These are phyloP conservation scores for Tylopilus vinaceipallidus DNA, from an alignment of 768 basidiomycete genomes.

Conservation along the genomic window DNA sequence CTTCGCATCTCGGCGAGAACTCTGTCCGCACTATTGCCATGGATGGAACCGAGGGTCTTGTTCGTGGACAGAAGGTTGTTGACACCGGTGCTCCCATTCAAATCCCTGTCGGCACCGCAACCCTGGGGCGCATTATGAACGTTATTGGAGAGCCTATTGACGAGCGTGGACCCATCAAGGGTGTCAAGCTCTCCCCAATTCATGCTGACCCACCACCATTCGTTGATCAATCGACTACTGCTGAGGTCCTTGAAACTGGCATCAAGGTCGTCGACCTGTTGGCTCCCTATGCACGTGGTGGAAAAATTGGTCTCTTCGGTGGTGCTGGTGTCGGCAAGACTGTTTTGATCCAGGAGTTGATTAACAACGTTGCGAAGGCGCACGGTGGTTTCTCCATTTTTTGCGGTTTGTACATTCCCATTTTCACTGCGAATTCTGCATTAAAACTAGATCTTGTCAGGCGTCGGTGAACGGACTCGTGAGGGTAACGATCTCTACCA, in stretches of 20 bases:
- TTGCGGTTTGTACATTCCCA: constrained; percentile 56
- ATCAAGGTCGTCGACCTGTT: constrained; percentile 99
- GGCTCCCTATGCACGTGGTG: constrained; percentile 99
- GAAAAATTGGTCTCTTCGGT: constrained; percentile 99
- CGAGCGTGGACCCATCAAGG: constrained; percentile 98
- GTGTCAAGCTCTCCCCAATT: constrained; percentile 88
- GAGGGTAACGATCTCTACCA: constrained; percentile 99
- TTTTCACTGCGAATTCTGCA: background rate
- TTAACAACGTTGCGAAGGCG: constrained; percentile 99
- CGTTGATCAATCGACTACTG: constrained; percentile 98
- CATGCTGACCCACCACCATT: constrained; percentile 97
- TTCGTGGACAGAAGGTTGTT: constrained; percentile 95
- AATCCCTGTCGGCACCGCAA: constrained; percentile 93
- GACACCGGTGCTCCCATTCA: constrained; percentile 96
- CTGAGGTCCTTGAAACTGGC: constrained; percentile 98
- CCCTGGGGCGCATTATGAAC: constrained; percentile 99
- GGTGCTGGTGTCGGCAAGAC: constrained; percentile 99
- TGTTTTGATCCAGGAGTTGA: constrained; percentile 98
- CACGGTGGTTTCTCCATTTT: constrained; percentile 99
- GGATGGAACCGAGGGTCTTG: constrained; percentile 99
- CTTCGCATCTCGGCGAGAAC: constrained; percentile 98
- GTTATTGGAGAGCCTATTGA: constrained; percentile 99
- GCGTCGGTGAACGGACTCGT: constrained; percentile 99
- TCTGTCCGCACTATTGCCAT: constrained; percentile 99
- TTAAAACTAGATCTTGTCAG: constrained; percentile 37